Evolutionary conservation across 2,329 filamentous ascomycete species (phyloP), one percentile per base, ranked within the genome.

Genomic region (Neobulgaria alba): DNA sequence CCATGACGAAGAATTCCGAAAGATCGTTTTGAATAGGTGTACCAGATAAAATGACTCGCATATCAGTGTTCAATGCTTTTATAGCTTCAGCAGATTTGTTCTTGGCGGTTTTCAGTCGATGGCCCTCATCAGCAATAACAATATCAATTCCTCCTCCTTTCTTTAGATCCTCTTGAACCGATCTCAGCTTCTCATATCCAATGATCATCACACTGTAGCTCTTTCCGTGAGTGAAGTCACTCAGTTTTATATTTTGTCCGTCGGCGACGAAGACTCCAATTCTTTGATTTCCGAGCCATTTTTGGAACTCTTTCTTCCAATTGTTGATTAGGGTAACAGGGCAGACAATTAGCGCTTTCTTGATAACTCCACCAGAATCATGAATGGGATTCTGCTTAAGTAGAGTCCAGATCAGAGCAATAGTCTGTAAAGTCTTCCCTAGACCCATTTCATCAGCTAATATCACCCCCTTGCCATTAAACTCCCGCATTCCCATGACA

Each of bases 101-200:
- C 38, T 95, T 88, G 50, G 95, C 82, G 47, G 96, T 98, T 67
- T 98, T 98, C 69, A 98, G 81, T 1, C 92, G 83, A 60, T 98
- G 92, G 0, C 92, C 92, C 63, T 98, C 92, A 53, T 98, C 90
- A 40, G 96, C 94, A 53, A 98, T 89, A 55, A 98, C 95, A 54
- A 95, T 81, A 54, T 85, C 82, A 36, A 86, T 74, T 1, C 75
- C 73, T 40, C 65, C 61, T 5, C 75, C 76, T 53, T 75, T 75
- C 47, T 75, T 72, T 33, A 85, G 61, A 38, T 81, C 77, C 37
- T 79, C 77, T 47, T 82, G 75, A 1, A 85, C 73, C 3, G 68
- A 71, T 35, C 78, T 69, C 20, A 85, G 63, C 60, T 80, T 81
- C 58, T 85, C 81, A 53, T 85, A 85, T 1, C 81, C 81, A 42